These are phyloP conservation scores for Phytopythium chamaehyphon DNA, from an alignment of 352 stramenopile species.

Conservation along the genomic window DNA sequence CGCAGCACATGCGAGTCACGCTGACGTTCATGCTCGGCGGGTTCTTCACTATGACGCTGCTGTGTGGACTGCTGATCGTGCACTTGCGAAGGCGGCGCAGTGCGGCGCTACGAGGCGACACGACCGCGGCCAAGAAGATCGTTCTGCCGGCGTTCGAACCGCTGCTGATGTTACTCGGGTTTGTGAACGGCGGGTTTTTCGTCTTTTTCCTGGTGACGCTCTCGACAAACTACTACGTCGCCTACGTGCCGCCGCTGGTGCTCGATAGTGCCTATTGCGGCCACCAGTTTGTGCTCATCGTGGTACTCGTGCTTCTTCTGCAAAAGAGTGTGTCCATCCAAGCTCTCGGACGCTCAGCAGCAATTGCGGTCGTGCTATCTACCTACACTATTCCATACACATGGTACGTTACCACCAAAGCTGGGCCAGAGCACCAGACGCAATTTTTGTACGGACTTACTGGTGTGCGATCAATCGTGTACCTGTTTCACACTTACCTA, in stretches of 20 bases:
- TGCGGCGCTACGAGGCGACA: constrained; percentile 22
- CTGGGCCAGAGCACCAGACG: constrained; percentile 8
- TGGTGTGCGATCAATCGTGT: constrained; percentile 10
- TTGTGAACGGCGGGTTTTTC: constrained; percentile 25
- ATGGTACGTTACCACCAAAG: constrained; percentile 11
- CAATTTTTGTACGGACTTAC: constrained; percentile 11
- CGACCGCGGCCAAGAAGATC: constrained; percentile 24
- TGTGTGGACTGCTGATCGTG: constrained; percentile 26
- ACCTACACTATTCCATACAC: constrained; percentile 26
- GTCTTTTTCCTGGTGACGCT: constrained; percentile 21
- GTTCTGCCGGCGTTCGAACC: constrained; percentile 47
- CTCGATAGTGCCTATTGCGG: constrained; percentile 27
- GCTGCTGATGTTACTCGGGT: constrained; percentile 24
- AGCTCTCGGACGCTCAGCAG: constrained; percentile 23
- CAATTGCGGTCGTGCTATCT: constrained; percentile 23
- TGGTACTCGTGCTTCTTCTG: constrained; percentile 35
- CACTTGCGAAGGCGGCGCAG: constrained; percentile 31
- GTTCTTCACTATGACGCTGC: constrained; percentile 31
- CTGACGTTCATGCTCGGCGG: constrained; percentile 23
- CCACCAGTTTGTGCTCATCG: constrained; percentile 30
- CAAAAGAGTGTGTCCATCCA: constrained; percentile 44
- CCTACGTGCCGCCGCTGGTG: constrained; percentile 15
- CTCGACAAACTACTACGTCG: constrained; percentile 18
- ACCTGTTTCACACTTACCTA: constrained; percentile 25
- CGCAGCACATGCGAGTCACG: constrained; percentile 15